phyloP scores from a whole-genome alignment of 106 monocot species.

The Dendrobium nobile region DNA sequence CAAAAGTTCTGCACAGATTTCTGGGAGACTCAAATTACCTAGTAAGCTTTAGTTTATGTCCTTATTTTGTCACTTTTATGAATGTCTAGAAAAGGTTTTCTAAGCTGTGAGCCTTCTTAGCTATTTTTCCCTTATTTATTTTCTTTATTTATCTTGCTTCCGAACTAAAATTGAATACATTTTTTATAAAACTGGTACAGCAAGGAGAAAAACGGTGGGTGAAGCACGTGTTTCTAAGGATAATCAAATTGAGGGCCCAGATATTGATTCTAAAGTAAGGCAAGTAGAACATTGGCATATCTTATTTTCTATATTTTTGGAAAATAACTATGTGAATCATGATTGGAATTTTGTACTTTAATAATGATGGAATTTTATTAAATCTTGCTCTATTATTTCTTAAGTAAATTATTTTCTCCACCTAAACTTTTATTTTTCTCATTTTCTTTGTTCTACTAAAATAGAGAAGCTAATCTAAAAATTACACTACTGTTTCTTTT shows the following conservation, averaged over 20 bases:
- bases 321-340: background rate
- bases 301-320: background rate
- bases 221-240: slow-evolving; percentile 3
- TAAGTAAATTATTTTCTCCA: background rate
- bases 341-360: background rate
- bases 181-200: slow-evolving; percentile 5
- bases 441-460: background rate
- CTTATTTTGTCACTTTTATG: background rate
- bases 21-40: slow-evolving; percentile 6
- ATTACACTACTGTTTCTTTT: background rate
- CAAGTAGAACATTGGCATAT: slow-evolving; percentile 1
- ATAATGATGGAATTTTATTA: background rate
- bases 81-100: background rate
- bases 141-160: background rate
- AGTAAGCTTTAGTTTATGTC: slow-evolving; percentile 3
- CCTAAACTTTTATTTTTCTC: background rate
- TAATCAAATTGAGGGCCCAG: background rate
- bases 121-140: background rate
- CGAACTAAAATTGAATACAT: slow-evolving; percentile 3
- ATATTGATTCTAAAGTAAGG: slow-evolving; percentile 11
- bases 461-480: background rate
- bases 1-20: slow-evolving; percentile 7
- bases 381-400: background rate
- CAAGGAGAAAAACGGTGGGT: slow-evolving; percentile 4
- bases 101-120: background rate